Base-by-base conservation (phyloP, 2,329 filamentous ascomycete species). In the Penicillium rolfsii region DNA sequence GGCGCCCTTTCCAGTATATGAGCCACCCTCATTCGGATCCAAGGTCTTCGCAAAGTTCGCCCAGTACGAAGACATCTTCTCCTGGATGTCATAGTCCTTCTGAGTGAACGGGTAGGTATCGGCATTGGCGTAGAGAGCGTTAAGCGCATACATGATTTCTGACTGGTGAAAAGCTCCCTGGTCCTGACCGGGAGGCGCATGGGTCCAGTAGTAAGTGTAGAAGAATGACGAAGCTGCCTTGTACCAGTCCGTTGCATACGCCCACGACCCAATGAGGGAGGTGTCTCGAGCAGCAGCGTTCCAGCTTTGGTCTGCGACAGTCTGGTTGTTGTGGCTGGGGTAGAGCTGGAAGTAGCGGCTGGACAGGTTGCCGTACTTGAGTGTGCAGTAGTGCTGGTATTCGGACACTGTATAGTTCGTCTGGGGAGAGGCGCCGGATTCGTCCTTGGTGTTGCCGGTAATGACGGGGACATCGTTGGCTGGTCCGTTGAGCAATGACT, bases 141-240 rank as follows among this genome's bases (percentile, higher is more conserved):
- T 77, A 26, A 77, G 65, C 1, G 70, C 71, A 55, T 79, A 79
- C 61, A 73, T 74, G 58, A 79, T 75, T 68, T 79, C 77, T 1
- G 73, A 74, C 64, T 71, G 67, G 57, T 78, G 76, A 64, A 71
- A 76, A 6, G 77, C 76, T 7, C 77, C 77, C 57, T 66, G 64
- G 50, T 52, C 36, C 58, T 77, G 75, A 6, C 74, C 72, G 0
- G 76, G 76, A 0, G 73, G 75, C 2, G 75, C 76, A 52, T 77
- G 75, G 52, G 67, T 69, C 72, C 73, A 78, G 64, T 71, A 72
- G 59, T 77, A 77, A 2, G 73, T 77, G 61, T 74, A 78, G 56
- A 77, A 67, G 1, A 71, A 61, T 3, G 60, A 43, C 7, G 65
- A 60, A 19, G 72, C 68, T 22, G 63, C 41, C 56, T 68, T 70